A percentile compares a stretch with the other conserved stretches of the same genome.
These are phyloP conservation scores for Pythium dissotocum DNA, from an alignment of 352 stramenopile genomes.

Conservation along the genomic window DNA sequence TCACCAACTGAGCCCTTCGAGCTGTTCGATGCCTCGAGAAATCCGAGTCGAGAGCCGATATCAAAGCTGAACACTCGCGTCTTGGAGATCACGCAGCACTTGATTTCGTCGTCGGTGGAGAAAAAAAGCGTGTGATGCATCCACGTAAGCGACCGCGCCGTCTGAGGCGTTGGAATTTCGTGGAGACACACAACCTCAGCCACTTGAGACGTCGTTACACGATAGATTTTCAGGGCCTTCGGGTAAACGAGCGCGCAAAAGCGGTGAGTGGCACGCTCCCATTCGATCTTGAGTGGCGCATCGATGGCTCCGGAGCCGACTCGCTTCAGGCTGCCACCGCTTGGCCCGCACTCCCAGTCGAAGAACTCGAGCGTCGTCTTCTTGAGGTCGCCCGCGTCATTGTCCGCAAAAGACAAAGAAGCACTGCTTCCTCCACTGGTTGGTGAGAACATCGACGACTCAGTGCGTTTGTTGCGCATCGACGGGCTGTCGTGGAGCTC, in stretches of 20 bases:
- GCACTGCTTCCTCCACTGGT: slow-evolving; percentile 34
- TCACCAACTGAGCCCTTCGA: background rate
- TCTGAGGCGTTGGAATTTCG: slow-evolving; percentile 49
- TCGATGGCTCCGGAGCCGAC: slow-evolving; percentile 36
- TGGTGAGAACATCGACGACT: slow-evolving; percentile 51
- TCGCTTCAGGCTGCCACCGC: slow-evolving; percentile 24
- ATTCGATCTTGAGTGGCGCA: slow-evolving; percentile 64
- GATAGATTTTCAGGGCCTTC: slow-evolving; percentile 47
- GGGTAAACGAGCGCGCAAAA: slow-evolving; percentile 67
- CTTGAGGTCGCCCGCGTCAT: slow-evolving; percentile 44
- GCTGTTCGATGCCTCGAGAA: slow-evolving; percentile 2
- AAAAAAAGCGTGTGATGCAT: slow-evolving; percentile 75
- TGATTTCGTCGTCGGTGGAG: slow-evolving; percentile 54
- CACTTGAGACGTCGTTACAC: slow-evolving; percentile 28
- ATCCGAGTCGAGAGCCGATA: slow-evolving; percentile 44
- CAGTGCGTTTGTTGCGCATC: slow-evolving; percentile 46
- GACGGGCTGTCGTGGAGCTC: slow-evolving; percentile 38
- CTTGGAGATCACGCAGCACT: slow-evolving; percentile 63
- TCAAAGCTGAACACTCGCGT: slow-evolving; percentile 59
- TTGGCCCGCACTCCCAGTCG: slow-evolving; percentile 41
- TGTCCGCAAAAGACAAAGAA: slow-evolving; percentile 23
- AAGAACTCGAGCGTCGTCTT: slow-evolving; percentile 77
- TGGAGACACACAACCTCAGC: slow-evolving; percentile 46
- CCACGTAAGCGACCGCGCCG: slow-evolving; percentile 53
- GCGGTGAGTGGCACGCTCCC: slow-evolving; percentile 46